These are phyloP conservation scores for Tetragonia tetragonoides DNA, from an alignment of 148 eudicot genomes.

Conservation along the genomic window DNA sequence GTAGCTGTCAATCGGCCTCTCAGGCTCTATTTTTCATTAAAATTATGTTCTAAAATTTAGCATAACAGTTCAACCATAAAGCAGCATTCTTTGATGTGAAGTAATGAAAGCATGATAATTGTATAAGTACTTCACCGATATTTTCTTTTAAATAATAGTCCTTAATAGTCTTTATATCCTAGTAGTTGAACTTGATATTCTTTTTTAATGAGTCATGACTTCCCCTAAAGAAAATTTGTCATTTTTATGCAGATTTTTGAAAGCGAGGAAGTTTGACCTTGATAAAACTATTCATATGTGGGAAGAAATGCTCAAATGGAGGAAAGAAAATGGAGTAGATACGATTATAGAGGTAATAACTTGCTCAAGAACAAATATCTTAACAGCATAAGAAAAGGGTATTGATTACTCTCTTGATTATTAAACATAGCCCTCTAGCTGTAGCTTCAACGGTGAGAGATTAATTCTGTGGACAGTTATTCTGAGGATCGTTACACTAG, in stretches of 20 bases:
- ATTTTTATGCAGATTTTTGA: slow-evolving; percentile 71
- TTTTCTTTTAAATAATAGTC: background rate
- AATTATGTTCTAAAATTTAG: background rate
- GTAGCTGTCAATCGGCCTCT: background rate
- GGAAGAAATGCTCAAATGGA: slow-evolving; percentile 98
- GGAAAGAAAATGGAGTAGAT: slow-evolving; percentile 80
- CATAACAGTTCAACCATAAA: background rate
- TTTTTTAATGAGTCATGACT: background rate
- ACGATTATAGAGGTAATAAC: slow-evolving; percentile 67
- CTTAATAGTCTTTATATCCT: background rate
- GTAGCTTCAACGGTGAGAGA: background rate
- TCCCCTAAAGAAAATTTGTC: slow-evolving; percentile 8
- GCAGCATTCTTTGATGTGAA: background rate
- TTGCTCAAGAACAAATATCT: background rate
- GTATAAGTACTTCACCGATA: background rate
- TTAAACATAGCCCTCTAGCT: background rate
- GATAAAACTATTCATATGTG: slow-evolving; percentile 89
- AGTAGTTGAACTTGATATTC: slow-evolving; percentile 2
- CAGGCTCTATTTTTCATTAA: background rate
- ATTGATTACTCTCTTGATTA: background rate
- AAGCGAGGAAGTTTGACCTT: slow-evolving; percentile 93
- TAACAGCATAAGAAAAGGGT: background rate
- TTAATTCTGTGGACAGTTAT: background rate
- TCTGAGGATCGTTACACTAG: background rate
- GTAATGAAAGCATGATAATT: background rate